Percentiles rank a stretch among this genome's conserved stretches.
Conservation (phyloP, 177 flowering plant species). For the Tripterygium wilfordii region DNA sequence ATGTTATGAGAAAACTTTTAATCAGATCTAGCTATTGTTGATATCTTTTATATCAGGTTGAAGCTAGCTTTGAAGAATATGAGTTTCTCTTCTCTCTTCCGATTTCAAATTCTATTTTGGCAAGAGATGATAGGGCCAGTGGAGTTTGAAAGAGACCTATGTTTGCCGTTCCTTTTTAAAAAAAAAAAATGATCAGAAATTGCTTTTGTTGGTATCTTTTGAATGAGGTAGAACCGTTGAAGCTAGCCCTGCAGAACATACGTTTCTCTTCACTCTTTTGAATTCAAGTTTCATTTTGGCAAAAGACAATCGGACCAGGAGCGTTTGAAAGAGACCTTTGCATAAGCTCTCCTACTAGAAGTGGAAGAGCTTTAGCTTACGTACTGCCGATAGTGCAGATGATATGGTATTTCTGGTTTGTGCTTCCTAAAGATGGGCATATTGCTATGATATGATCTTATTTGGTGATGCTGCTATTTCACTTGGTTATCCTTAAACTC, state of each 20-base stretch:
- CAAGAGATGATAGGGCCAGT: slow-evolving; percentile 93
- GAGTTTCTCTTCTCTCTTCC: slow-evolving; percentile 69
- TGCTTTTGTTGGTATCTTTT: too few relatives aligned
- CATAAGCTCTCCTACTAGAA: slow-evolving; percentile 89
- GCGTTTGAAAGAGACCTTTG: slow-evolving; percentile 81
- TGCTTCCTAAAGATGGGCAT: too few relatives aligned
- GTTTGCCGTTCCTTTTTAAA: too few relatives aligned
- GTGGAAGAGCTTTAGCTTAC: slow-evolving; percentile 89
- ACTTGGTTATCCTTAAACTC: too few relatives aligned
- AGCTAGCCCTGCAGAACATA: slow-evolving; percentile 54
- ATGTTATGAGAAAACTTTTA: too few relatives aligned
- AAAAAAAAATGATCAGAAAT: too few relatives aligned
- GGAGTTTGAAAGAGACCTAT: slow-evolving; percentile 75
- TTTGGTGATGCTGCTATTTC: too few relatives aligned
- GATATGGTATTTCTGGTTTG: too few relatives aligned
- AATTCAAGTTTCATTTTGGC: slow-evolving; percentile 89
- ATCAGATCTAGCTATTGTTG: neutral
- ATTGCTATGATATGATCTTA: too few relatives aligned
- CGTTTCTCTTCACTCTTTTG: slow-evolving; percentile 70
- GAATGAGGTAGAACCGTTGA: too few relatives aligned
- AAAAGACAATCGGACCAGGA: slow-evolving; percentile 91
- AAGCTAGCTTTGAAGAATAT: slow-evolving; percentile 54
- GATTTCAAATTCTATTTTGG: slow-evolving; percentile 89
- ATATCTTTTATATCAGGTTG: slow-evolving; percentile 38
- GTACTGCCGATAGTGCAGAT: slow-evolving; percentile 85